Conservation (phyloP, 169 alveolate genomes). For the Babesia microti region DNA sequence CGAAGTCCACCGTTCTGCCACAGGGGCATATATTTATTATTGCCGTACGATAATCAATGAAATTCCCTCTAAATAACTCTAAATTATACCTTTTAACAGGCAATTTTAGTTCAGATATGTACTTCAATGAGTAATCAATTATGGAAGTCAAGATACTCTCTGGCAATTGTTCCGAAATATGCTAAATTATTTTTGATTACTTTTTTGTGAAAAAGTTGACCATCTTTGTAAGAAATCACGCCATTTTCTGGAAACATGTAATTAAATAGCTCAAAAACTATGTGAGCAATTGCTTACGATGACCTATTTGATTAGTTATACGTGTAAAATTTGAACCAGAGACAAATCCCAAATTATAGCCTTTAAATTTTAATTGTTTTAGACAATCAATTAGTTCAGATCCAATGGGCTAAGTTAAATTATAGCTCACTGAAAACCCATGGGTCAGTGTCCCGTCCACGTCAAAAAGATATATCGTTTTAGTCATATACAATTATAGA, state of each 20-base stretch:
- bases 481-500: too few relatives aligned
- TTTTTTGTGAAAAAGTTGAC: conserved; percentile 1
- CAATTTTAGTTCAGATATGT: conserved; percentile 28
- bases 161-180: conserved; percentile 12
- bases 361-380: conserved; percentile 7
- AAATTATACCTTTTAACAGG: conserved; percentile 28
- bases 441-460: conserved; percentile 35
- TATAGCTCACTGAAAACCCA: conserved; percentile 17
- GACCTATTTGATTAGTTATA: conserved; percentile 11
- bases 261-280: conserved; percentile 14
- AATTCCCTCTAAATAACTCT: neutral
- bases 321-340: conserved; percentile 27
- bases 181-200: conserved; percentile 3
- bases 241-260: conserved; percentile 33
- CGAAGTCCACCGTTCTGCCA: too few relatives aligned
- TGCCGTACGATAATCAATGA: too few relatives aligned
- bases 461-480: conserved; percentile 15
- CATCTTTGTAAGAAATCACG: conserved; percentile 10
- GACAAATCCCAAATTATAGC: conserved; percentile 14
- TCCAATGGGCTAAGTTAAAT: conserved; percentile 15
- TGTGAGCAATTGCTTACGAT: conserved; percentile 3
- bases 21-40: too few relatives aligned
- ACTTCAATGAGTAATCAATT: conserved; percentile 10
- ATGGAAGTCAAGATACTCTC: conserved; percentile 4
- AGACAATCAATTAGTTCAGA: conserved; percentile 10